A percentile compares a stretch with the other conserved stretches of the same genome.
Conservation (phyloP, 169 alveolate species). For the Plasmodium relictum region DNA sequence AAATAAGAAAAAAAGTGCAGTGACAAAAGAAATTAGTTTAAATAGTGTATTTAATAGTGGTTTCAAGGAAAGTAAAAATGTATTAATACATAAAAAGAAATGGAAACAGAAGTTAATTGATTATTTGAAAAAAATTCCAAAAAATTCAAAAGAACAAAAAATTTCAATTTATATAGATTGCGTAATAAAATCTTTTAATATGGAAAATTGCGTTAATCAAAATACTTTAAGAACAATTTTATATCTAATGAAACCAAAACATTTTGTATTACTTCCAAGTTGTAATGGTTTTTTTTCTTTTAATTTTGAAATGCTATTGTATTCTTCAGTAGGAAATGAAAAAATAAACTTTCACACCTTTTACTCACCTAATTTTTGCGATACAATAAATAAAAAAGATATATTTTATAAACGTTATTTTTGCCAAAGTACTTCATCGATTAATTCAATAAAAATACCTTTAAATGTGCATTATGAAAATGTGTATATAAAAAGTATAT, state of each 20-base stretch:
- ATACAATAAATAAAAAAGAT: not conserved
- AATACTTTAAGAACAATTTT: constrained; percentile 40
- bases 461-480: constrained; percentile 48
- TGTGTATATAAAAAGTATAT: constrained; percentile 51
- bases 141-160: constrained; percentile 10
- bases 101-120: constrained; percentile 56
- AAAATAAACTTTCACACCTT: constrained; percentile 23
- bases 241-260: constrained; percentile 43
- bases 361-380: constrained; percentile 36
- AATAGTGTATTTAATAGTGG: not conserved
- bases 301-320: constrained; percentile 55
- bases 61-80: not conserved
- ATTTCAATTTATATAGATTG: constrained; percentile 45
- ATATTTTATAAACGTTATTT: constrained; percentile 30
- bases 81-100: constrained; percentile 18
- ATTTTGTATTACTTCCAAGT: constrained; percentile 67
- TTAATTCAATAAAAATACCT: constrained; percentile 42
- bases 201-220: constrained; percentile 41
- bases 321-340: constrained; percentile 6
- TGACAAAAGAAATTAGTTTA: not conserved
- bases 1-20: not conserved
- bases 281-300: constrained; percentile 45
- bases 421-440: not conserved
- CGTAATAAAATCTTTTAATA: constrained; percentile 24
- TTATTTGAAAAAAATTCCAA: constrained; percentile 50